A percentile compares a stretch with the other conserved stretches of the same genome.
Evolutionary conservation across 2,329 filamentous ascomycete genomes (phyloP).

Genomic region (Venturia asperata): DNA sequence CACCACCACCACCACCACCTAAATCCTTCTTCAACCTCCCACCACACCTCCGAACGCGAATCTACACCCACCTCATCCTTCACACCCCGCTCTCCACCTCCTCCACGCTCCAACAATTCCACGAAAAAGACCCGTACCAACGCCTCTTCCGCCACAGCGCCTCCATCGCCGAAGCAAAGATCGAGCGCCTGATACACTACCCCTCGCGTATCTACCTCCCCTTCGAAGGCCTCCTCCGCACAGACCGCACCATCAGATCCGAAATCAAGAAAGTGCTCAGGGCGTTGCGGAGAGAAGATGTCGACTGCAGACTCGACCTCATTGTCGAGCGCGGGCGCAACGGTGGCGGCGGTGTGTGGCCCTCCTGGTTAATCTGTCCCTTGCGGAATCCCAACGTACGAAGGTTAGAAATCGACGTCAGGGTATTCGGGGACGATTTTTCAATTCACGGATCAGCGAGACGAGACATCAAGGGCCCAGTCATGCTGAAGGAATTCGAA

Average conservation of each 20-base stretch:
- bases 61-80: background rate
- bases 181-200: constrained; percentile 15
- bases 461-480: background rate
- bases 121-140: constrained; percentile 3
- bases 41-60: background rate
- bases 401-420: constrained; percentile 8
- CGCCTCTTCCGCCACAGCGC: constrained; percentile 14
- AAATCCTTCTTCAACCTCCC: constrained; percentile 15
- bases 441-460: background rate
- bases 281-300: background rate
- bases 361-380: constrained; percentile 15
- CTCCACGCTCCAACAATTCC: constrained; percentile 10
- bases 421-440: constrained; percentile 9
- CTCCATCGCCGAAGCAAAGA: constrained; percentile 9
- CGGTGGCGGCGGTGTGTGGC: background rate
- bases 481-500: background rate
- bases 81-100: background rate
- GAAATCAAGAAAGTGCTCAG: constrained; percentile 10
- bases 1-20: background rate
- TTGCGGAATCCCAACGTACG: background rate
- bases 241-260: background rate
- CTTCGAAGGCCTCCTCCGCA: constrained; percentile 8
- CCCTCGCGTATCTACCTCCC: constrained; percentile 11
- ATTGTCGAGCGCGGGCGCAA: constrained; percentile 13
- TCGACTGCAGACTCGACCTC: constrained; percentile 14